Base-by-base conservation (phyloP, 169 alveolate genomes). In the Eimeria praecox region DNA sequence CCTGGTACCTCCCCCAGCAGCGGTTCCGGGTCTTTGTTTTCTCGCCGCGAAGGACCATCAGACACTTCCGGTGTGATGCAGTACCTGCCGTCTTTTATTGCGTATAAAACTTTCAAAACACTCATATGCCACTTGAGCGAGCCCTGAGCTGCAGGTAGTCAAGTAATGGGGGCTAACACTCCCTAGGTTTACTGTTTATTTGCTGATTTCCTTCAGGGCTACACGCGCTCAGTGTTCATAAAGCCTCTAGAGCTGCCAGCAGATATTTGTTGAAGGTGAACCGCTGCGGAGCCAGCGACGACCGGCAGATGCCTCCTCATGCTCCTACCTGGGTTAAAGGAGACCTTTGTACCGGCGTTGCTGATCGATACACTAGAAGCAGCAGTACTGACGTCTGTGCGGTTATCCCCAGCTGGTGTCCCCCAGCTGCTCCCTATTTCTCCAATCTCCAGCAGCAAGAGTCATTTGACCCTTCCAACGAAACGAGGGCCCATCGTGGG, bases 281-380 rank as follows among this genome's bases (percentile, higher is more conserved):
- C 56, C 91, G 91, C 56, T 83, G 91, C 38, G 91, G 91, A 33
- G 42, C 66, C 22, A n/a, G 66, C 46, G 66, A 78, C 88, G 88
- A 78, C 42, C 88, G 88, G 3, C 88, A 78, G 10, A 78, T 46
- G 66, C 46, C 69, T 27, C 64, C 35, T 42, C 66, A 78, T 24
- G 88, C 46, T 78, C 44, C 66, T 49, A 66, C 16, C 16, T 78
- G 64, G 88, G 27, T 30, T 2, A 78, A 78, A 78, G 64, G 88
- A 5, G 88, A 78, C 18, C 62, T 46, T 4, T 78, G 88, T 66
- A 30, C 46, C n/a, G 88, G 14, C 20, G 38, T 40, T 30, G 69
- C n/a, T 42, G 64, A 78, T 16, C 66, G 88, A n/a, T 78, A 78
- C 88, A 78, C 88, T 12, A 78, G 88, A 49, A 78, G 88, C 88